Evolutionary conservation across 345 rosid genomes (phyloP), one percentile per base, ranked within the genome.

Genomic region (Acer campestre): DNA sequence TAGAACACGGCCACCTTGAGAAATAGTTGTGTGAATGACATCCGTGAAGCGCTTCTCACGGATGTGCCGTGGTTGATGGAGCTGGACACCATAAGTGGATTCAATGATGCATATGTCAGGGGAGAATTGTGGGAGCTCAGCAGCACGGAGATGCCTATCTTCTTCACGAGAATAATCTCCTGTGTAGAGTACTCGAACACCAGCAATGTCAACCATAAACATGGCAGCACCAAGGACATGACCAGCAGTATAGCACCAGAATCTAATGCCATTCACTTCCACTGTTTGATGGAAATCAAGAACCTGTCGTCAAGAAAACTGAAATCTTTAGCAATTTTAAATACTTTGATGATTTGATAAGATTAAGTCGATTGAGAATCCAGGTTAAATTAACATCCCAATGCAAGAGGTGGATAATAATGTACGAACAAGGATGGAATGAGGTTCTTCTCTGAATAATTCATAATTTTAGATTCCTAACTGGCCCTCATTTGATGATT

Each of bases 201-300:
- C 91, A 7, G 99, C 98, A 77, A 95, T 86, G 77, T 95, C 98
- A 35, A 93, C 99, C 98, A 95, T 95, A 77, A 95, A 95, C 99
- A 93, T 95, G 61, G 98, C 97, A 82, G 99, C 99, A 73, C 99
- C 99, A 72, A 95, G 97, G 61, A 95, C 98, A 79, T 95, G 98
- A 68, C 99, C 99, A 76, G 99, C 99, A 25, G 99, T 91, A 78
- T 95, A 95, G 79, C 99, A 95, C 99, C 98, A 95, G 82, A 95
- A 93, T 82, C 89, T 88, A 76, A 95, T 93, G 70, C 98, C 96
- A 38, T 93, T 92, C 53, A 93, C 94, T 77, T 95, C 99, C 78
- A 91, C 88, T 0, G 97, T 93, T 86, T 95, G 98, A 81, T 93
- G 98, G 82, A 93, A 95, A 81, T 95, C 98, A 84, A 95, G 89